Percentiles rank a stretch among this genome's conserved stretches.
Evolutionary conservation across 208 protist species (phyloP).

Genomic region (Leishmania gerbilli): DNA sequence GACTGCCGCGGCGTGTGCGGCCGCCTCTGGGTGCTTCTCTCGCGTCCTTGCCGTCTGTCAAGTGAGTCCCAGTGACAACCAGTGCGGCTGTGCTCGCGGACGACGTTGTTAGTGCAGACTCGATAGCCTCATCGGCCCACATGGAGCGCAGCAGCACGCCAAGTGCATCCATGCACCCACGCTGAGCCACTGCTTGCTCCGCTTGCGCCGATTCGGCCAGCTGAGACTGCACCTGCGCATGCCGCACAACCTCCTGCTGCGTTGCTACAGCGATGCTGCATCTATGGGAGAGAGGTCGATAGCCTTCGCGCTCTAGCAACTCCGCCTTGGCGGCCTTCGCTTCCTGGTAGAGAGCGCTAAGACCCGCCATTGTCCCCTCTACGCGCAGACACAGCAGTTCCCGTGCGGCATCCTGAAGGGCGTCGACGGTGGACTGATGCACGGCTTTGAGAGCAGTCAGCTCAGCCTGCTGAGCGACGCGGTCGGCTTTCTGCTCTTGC

Average conservation of each 20-base stretch:
- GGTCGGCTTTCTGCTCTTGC: conserved; percentile 21
- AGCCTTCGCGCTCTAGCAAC: conserved; percentile 35
- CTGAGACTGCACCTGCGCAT: conserved; percentile 29
- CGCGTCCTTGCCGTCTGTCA: not conserved
- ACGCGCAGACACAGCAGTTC: conserved; percentile 47
- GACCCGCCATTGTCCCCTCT: conserved; percentile 35
- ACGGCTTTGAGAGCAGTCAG: conserved; percentile 25
- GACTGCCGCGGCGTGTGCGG: not conserved
- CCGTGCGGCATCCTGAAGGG: conserved; percentile 24
- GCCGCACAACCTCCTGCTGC: conserved; percentile 22
- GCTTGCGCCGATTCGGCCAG: conserved; percentile 28
- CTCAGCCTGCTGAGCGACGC: conserved; percentile 25
- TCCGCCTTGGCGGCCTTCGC: conserved; percentile 33
- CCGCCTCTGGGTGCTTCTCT: not conserved
- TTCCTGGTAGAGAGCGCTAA: conserved; percentile 38
- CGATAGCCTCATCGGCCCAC: conserved; percentile 41
- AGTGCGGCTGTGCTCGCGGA: conserved; percentile 1
- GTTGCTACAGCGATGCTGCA: conserved; percentile 8
- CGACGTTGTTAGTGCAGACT: not conserved
- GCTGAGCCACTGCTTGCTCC: conserved; percentile 28
- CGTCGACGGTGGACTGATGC: conserved; percentile 17
- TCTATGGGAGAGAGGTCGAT: conserved; percentile 9
- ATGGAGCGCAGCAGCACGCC: conserved; percentile 36
- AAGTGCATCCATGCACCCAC: conserved; percentile 30
- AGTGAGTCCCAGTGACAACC: not conserved